Conservation (phyloP, 352 stramenopile species). For the Phytopythium delawarense region DNA sequence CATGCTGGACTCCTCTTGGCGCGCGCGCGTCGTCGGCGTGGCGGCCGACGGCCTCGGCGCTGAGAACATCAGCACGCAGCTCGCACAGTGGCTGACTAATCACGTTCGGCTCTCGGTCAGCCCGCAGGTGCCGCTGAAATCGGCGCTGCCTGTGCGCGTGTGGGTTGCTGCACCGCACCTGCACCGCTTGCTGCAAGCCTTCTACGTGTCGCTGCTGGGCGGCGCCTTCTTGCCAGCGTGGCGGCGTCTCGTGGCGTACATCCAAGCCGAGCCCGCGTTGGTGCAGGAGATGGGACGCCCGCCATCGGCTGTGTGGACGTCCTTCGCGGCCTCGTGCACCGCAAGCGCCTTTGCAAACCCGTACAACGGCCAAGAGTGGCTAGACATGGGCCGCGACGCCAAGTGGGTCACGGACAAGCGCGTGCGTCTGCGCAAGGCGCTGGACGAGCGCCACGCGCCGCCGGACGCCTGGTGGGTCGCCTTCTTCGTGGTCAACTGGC, state of each 20-base stretch:
- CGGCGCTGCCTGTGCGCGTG: slow-evolving; percentile 9
- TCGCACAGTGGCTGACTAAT: slow-evolving; percentile 14
- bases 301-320: slow-evolving; percentile 7
- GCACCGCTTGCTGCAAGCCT: slow-evolving; percentile 13
- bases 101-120: not conserved
- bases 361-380: slow-evolving; percentile 1
- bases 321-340: not conserved
- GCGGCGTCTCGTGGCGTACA: slow-evolving; percentile 16
- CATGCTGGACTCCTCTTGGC: slow-evolving; percentile 21
- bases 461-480: slow-evolving; percentile 43
- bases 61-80: slow-evolving; percentile 8
- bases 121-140: not conserved
- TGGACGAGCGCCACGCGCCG: slow-evolving; percentile 26
- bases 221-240: slow-evolving; percentile 17
- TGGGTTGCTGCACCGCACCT: slow-evolving; percentile 13
- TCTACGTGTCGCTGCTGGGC: slow-evolving; percentile 26
- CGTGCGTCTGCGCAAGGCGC: slow-evolving; percentile 42
- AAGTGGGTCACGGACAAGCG: slow-evolving; percentile 50
- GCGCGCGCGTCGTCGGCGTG: slow-evolving; percentile 18
- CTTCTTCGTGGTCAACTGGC: slow-evolving; percentile 46
- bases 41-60: slow-evolving; percentile 5
- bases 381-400: slow-evolving; percentile 24
- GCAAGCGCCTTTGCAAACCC: not conserved
- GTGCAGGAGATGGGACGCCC: slow-evolving; percentile 28
- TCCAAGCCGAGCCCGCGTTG: slow-evolving; percentile 18